Evolutionary conservation across 441 rosid genomes (phyloP).

Genomic region (Bocquillonia castaneifolia): DNA sequence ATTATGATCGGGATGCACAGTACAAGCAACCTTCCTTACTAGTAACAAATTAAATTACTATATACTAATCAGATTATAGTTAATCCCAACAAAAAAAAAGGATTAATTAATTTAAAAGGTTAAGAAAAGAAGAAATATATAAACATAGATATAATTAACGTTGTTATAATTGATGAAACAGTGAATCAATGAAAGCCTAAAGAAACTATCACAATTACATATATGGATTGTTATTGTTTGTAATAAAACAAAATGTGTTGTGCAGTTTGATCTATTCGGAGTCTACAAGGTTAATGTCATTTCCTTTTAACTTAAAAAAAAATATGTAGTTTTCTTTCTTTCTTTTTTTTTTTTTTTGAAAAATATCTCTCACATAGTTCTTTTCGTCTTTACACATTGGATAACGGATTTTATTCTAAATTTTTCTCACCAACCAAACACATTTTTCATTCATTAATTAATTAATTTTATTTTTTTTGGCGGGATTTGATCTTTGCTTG

Average conservation of each 20-base stretch:
- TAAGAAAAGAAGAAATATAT: too few relatives aligned
- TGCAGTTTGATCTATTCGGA: conserved; percentile 21
- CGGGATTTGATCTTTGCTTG: conserved; percentile 1
- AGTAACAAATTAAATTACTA: too few relatives aligned
- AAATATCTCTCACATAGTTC: conserved; percentile 20
- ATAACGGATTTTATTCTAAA: conserved; percentile 5
- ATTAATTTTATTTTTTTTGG: conserved; percentile 8
- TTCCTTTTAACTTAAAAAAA: conserved; percentile 2
- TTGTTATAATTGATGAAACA: conserved; percentile 13
- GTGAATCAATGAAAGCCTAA: too few relatives aligned
- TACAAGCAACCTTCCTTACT: too few relatives aligned
- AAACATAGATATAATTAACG: too few relatives aligned
- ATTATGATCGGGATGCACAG: too few relatives aligned
- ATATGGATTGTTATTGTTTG: not conserved
- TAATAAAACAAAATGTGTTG: conserved; percentile 16
- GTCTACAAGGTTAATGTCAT: conserved; percentile 3
- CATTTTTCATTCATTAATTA: too few relatives aligned
- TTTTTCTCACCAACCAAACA: conserved; percentile 28
- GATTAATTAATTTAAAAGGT: conserved; percentile 11
- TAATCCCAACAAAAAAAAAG: not conserved
- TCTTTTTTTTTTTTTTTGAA: too few relatives aligned
- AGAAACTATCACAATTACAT: too few relatives aligned
- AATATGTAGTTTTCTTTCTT: too few relatives aligned
- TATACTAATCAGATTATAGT: too few relatives aligned
- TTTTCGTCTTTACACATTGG: conserved; percentile 26